Evolutionary conservation across 306 rosid genomes (phyloP).

Genomic region (Fragaria iinumae): DNA sequence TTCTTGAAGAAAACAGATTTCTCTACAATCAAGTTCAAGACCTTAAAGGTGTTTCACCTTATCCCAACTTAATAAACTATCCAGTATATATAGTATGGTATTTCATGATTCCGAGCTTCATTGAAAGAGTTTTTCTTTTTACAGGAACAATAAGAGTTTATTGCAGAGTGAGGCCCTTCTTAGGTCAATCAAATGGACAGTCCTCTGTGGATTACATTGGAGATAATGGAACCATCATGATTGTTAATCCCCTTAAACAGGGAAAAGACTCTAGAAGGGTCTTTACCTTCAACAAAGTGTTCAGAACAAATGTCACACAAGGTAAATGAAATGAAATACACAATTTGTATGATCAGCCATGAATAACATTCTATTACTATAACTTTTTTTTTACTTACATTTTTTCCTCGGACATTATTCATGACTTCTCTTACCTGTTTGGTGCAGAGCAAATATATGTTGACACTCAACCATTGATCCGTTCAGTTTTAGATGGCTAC

Average conservation of each 20-base stretch:
- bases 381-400: neutral
- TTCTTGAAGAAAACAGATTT: conserved; percentile 77
- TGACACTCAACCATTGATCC: conserved; percentile 73
- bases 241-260: conserved; percentile 80
- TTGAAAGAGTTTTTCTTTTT: conserved; percentile 19
- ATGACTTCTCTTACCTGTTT: conserved; percentile 21
- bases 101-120: neutral
- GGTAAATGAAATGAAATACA: conserved; percentile 39
- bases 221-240: conserved; percentile 93
- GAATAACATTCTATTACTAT: neutral
- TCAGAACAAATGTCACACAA: conserved; percentile 81
- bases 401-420: conserved; percentile 21
- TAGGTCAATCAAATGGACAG: conserved; percentile 65
- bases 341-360: neutral
- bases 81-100: neutral
- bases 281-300: conserved; percentile 89
- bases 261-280: conserved; percentile 85
- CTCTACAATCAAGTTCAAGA: conserved; percentile 96
- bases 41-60: conserved; percentile 65
- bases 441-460: conserved; percentile 84
- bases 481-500: conserved; percentile 88
- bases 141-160: conserved; percentile 91
- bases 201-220: conserved; percentile 88
- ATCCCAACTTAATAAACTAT: conserved; percentile 3
- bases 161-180: conserved; percentile 93